A percentile compares a stretch with the other conserved stretches of the same genome.
Conservation (phyloP, 345 rosid genomes). For the Populus davidiana region DNA sequence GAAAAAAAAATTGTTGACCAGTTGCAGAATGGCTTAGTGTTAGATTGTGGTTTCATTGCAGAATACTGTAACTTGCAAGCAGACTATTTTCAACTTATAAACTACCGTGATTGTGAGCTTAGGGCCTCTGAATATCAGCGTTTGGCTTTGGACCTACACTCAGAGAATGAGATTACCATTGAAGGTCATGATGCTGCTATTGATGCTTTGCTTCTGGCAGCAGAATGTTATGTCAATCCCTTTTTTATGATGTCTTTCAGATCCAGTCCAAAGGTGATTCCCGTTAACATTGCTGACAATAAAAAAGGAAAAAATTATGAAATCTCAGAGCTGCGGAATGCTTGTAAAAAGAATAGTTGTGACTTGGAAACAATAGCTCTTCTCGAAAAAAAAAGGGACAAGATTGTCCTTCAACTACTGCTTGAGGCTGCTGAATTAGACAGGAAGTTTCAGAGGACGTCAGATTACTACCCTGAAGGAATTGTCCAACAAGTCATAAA, state of each 20-base stretch:
- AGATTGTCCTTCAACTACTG: slow-evolving; percentile 60
- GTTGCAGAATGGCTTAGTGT: slow-evolving; percentile 39
- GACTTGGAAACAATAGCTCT: slow-evolving; percentile 46
- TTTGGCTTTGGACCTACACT: slow-evolving; percentile 67
- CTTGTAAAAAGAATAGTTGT: slow-evolving; percentile 27
- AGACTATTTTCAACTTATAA: slow-evolving; percentile 58
- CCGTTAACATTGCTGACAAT: slow-evolving; percentile 18
- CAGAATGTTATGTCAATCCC: slow-evolving; percentile 84
- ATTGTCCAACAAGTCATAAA: slow-evolving; percentile 43
- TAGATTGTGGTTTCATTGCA: slow-evolving; percentile 51
- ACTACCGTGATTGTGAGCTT: slow-evolving; percentile 62
- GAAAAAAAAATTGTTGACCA: slow-evolving; percentile 28
- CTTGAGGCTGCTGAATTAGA: slow-evolving; percentile 75
- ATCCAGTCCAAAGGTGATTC: slow-evolving; percentile 28
- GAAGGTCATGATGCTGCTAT: slow-evolving; percentile 81
- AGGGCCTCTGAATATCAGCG: slow-evolving; percentile 74
- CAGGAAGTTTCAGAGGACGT: slow-evolving; percentile 40
- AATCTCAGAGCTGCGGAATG: slow-evolving; percentile 27
- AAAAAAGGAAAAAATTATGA: slow-evolving; percentile 29
- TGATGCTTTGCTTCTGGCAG: slow-evolving; percentile 82
- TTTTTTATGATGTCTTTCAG: slow-evolving; percentile 56
- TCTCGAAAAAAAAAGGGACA: slow-evolving; percentile 68
- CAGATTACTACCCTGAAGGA: slow-evolving; percentile 36
- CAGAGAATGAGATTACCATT: slow-evolving; percentile 42
- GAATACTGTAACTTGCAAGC: slow-evolving; percentile 67